Conservation (phyloP, 2,329 filamentous ascomycete species). For the Ophidiomyces ophidiicola region DNA sequence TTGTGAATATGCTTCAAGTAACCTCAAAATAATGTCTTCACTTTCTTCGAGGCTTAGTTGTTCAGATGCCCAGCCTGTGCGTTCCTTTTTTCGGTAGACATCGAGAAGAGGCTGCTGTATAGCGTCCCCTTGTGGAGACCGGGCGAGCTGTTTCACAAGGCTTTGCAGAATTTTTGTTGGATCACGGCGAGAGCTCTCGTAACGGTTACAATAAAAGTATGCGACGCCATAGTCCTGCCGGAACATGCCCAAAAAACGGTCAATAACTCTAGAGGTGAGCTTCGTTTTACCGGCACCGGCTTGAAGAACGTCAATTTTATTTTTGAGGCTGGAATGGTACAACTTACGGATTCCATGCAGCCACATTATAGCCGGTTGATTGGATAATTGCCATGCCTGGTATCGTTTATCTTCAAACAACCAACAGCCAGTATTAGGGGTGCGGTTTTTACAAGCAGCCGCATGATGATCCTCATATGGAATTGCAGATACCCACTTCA, state of each 20-base stretch:
- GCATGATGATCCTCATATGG: constrained; percentile 17
- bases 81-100: constrained; percentile 7
- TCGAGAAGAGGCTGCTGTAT: constrained; percentile 5
- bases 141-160: constrained; percentile 13
- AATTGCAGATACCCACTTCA: constrained; percentile 20
- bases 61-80: constrained; percentile 3
- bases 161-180: constrained; percentile 11
- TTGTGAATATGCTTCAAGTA: constrained; percentile 2
- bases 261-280: constrained; percentile 12
- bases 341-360: constrained; percentile 19
- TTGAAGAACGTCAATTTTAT: constrained; percentile 1
- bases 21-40: constrained; percentile 5
- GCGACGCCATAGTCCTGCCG: constrained; percentile 5
- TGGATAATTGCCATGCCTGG: constrained; percentile 15
- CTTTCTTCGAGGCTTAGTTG: constrained; percentile 8
- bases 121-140: neutral
- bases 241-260: neutral
- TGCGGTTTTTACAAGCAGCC: constrained; percentile 11
- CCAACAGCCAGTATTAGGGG: constrained; percentile 17
- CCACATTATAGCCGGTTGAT: constrained; percentile 18
- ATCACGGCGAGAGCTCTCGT: constrained; percentile 10
- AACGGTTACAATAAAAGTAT: constrained; percentile 15
- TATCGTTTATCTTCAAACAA: constrained; percentile 14
- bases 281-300: constrained; percentile 15
- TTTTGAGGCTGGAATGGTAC: neutral